Conservation (phyloP, 2,329 filamentous ascomycete species). For the Pseudovirgaria hyperparasitica region DNA sequence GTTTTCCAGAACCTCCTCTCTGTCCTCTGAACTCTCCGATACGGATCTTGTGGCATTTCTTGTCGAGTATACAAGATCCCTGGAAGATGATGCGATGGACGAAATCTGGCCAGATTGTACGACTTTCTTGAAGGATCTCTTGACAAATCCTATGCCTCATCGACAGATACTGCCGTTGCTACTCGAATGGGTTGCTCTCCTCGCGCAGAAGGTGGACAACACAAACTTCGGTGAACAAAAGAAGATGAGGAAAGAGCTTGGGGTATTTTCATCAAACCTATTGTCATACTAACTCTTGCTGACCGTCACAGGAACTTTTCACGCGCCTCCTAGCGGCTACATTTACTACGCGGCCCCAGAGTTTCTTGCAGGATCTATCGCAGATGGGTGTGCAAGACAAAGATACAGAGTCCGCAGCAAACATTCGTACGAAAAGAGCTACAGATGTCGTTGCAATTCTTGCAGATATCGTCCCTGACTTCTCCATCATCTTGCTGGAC, state of each 20-base stretch:
- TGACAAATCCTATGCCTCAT: slow-evolving; percentile 90
- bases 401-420: slow-evolving; percentile 4
- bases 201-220: slow-evolving; percentile 94
- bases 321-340: slow-evolving; percentile 79
- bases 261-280: slow-evolving; percentile 50
- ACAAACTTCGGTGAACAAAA: slow-evolving; percentile 93
- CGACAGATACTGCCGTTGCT: slow-evolving; percentile 77
- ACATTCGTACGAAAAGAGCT: slow-evolving; percentile 28
- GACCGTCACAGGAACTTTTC: slow-evolving; percentile 88
- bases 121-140: slow-evolving; percentile 74
- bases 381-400: slow-evolving; percentile 19
- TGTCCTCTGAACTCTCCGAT: slow-evolving; percentile 76
- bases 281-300: slow-evolving; percentile 10
- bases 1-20: slow-evolving; percentile 66
- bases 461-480: slow-evolving; percentile 62
- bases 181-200: slow-evolving; percentile 75
- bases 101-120: slow-evolving; percentile 97
- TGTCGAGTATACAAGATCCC: slow-evolving; percentile 74
- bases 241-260: slow-evolving; percentile 81
- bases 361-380: slow-evolving; percentile 49
- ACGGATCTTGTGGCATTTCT: slow-evolving; percentile 78
- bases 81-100: slow-evolving; percentile 95
- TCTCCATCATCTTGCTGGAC: slow-evolving; percentile 74
- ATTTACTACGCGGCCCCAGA: slow-evolving; percentile 77
- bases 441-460: slow-evolving; percentile 67